A percentile compares a stretch with the other conserved stretches of the same genome.
These are phyloP conservation scores for Protomyces gravidus DNA, from an alignment of 1,139 yeast species.

Conservation along the genomic window DNA sequence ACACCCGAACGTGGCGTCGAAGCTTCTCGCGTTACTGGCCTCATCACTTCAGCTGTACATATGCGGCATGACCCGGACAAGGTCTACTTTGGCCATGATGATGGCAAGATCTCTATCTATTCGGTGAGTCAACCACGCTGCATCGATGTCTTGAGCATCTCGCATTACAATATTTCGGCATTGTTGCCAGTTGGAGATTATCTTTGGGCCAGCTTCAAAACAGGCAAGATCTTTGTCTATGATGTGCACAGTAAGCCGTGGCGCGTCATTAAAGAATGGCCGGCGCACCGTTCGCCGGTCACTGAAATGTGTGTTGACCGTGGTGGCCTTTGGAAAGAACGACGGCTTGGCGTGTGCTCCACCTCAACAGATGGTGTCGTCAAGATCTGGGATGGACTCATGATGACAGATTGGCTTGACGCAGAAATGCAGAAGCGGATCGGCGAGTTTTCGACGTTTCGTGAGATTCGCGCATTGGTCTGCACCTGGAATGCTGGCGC, in stretches of 20 bases:
- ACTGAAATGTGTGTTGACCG: conserved; percentile 33
- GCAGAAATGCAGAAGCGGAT: conserved; percentile 39
- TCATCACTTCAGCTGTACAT: conserved; percentile 40
- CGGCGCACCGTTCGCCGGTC: conserved; percentile 42
- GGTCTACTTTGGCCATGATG: conserved; percentile 46
- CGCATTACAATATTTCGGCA: conserved; percentile 40
- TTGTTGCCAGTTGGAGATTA: conserved; percentile 40
- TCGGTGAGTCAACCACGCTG: conserved; percentile 36
- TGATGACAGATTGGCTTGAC: conserved; percentile 43
- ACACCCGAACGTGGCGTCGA: conserved; percentile 32
- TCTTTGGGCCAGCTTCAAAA: conserved; percentile 45
- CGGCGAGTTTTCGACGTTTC: conserved; percentile 38
- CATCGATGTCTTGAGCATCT: conserved; percentile 41
- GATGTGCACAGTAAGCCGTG: conserved; percentile 41
- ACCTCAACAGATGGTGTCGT: conserved; percentile 36
- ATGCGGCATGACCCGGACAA: conserved; percentile 37
- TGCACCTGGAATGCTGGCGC: conserved; percentile 49
- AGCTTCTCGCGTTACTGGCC: conserved; percentile 36
- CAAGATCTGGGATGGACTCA: conserved; percentile 42
- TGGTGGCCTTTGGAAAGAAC: conserved; percentile 34
- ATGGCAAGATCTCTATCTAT: conserved; percentile 44
- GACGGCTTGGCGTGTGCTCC: conserved; percentile 35
- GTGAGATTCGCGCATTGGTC: conserved; percentile 38
- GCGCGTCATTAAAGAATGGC: conserved; percentile 44
- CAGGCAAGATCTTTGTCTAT: conserved; percentile 43